Evolutionary conservation across 305 asterid genomes (phyloP), one percentile per base, ranked within the genome.

Genomic region (Fraxinus albicans): DNA sequence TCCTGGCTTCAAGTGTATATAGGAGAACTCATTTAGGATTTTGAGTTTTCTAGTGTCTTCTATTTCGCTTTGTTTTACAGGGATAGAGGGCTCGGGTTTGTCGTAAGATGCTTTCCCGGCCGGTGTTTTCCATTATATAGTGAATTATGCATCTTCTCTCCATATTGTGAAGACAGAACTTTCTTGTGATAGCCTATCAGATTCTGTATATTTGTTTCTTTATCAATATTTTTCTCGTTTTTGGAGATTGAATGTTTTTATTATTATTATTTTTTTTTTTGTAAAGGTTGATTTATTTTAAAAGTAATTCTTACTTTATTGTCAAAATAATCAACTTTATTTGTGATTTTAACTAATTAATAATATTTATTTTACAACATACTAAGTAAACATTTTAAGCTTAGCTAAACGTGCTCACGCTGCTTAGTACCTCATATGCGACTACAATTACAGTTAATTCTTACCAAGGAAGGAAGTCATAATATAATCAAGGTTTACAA

Each of bases 1-100:
- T 63, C 27, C 17, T 27, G 75, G 82, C 6, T 79, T 60, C 29
- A 79, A 79, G 47, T 58, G 82, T 44, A 27, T 55, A 55, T 17
- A 55, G 67, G 67, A 55, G 67, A 55, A 55, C 67, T 55, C 67
- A n/a, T 19, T n/a, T 55, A 19, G 27, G 27, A 55, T 55, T 55
- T 1, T 3, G 67, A 1, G 23, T 17, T 55, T 0, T n/a, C 67
- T 6, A 55, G 67, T n/a, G 27, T 55, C 19, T 0, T 55, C 67
- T 55, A 19, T 19, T 55, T 55, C 6, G 27, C 67, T 55, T 55
- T 0, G 27, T 55, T 55, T 17, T 19, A 17, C 25, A 5, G 23
- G 67, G 67, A 55, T 47, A 47, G 19, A 2, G 67, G 10, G 67
- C 25, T 55, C 27, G 27, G 67, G 67, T 55, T 55, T n/a, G 67